phyloP scores from a whole-genome alignment of 805 yeast genomes.

The Lipomyces anomalus region DNA sequence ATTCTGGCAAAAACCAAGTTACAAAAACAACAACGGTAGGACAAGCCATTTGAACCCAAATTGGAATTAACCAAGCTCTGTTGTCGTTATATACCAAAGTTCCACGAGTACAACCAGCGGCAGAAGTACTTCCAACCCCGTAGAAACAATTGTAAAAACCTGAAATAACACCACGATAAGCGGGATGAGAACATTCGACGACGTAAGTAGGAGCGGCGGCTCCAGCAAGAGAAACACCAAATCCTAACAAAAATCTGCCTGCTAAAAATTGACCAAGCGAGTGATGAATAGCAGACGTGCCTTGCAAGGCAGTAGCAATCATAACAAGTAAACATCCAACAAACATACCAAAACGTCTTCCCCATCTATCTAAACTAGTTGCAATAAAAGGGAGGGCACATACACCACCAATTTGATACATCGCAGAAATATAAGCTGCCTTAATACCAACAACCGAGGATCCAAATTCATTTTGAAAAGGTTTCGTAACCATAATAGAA shows the following conservation, averaged over 20 bases:
- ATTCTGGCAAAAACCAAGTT: conserved; percentile 42
- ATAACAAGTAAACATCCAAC: conserved; percentile 10
- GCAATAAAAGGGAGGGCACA: conserved; percentile 28
- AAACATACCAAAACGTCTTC: conserved; percentile 37
- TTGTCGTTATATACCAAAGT: conserved; percentile 26
- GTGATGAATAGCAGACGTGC: neutral
- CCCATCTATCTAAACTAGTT: conserved; percentile 41
- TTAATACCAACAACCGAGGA: no score
- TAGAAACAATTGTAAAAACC: conserved; percentile 46
- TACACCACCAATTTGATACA: no score
- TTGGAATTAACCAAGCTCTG: conserved; percentile 36
- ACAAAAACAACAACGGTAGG: conserved; percentile 34
- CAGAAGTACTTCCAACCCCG: conserved; percentile 50
- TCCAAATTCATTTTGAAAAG: no score
- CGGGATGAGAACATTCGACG: conserved; percentile 17
- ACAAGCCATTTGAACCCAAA: conserved; percentile 36
- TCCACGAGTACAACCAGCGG: conserved; percentile 49
- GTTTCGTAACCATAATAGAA: no score
- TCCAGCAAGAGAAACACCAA: conserved; percentile 12
- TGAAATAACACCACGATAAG: conserved; percentile 32
- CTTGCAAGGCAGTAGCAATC: conserved; percentile 15
- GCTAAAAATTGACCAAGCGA: conserved; percentile 14
- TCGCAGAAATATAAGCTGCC: no score
- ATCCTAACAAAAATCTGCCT: conserved; percentile 17
- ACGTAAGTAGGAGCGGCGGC: conserved; percentile 13